A percentile compares a stretch with the other conserved stretches of the same genome.
Conservation (phyloP, 2,329 filamentous ascomycete genomes). For the Trichoderma atrobrunneum region DNA sequence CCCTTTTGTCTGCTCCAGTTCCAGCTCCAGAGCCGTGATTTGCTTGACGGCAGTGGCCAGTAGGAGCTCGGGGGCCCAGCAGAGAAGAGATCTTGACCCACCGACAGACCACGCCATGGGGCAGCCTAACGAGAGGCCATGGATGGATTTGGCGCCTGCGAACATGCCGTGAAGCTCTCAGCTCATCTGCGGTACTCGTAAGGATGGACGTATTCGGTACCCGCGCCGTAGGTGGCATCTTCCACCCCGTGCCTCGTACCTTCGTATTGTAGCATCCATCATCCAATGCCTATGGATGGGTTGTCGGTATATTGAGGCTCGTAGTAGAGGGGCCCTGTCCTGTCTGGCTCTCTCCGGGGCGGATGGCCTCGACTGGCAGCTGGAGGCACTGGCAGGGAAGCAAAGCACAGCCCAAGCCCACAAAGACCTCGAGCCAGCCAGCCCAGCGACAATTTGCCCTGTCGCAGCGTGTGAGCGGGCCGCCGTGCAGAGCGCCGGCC, state of each 20-base stretch:
- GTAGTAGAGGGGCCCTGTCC: not conserved
- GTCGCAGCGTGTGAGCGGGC: constrained; percentile 21
- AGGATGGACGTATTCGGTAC: not conserved
- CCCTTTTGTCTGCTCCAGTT: not conserved
- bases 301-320: not conserved
- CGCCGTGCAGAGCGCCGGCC: constrained; percentile 20
- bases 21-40: not conserved
- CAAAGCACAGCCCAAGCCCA: not conserved
- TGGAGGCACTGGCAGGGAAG: not conserved
- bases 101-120: constrained; percentile 15
- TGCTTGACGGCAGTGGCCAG: constrained; percentile 10
- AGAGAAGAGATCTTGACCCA: constrained; percentile 18
- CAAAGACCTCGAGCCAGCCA: not conserved
- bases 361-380: not conserved
- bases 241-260: not conserved
- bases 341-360: not conserved
- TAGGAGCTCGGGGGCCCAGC: constrained; percentile 10
- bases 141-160: not conserved
- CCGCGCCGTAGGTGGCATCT: not conserved
- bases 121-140: not conserved
- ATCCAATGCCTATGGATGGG: not conserved
- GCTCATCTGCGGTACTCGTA: not conserved
- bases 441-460: not conserved
- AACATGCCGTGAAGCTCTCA: not conserved
- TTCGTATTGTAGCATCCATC: not conserved